Evolutionary conservation across 2,329 filamentous ascomycete species (phyloP).

Genomic region (Botrytis porri): DNA sequence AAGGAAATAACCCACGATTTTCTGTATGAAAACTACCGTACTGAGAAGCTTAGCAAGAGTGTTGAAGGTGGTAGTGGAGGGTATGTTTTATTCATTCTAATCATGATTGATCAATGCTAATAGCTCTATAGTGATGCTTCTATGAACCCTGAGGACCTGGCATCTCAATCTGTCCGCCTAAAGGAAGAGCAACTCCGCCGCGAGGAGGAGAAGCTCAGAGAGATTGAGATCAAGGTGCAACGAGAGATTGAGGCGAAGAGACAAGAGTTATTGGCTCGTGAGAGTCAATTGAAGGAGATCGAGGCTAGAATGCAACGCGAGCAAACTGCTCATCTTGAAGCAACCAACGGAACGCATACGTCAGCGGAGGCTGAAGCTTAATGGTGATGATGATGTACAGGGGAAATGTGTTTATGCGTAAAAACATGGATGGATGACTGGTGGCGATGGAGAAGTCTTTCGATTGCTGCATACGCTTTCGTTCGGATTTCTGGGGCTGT

Average conservation of each 20-base stretch:
- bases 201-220: conserved; percentile 98
- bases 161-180: conserved; percentile 93
- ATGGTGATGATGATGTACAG: conserved; percentile 22
- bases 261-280: conserved; percentile 93
- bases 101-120: conserved; percentile 38
- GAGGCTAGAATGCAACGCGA: conserved; percentile 96
- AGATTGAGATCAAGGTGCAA: conserved; percentile 99
- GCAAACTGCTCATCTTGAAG: conserved; percentile 52
- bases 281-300: conserved; percentile 98
- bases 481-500: conserved; percentile 31
- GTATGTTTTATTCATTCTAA: conserved; percentile 56
- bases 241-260: conserved; percentile 99
- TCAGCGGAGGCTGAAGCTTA: conserved; percentile 31
- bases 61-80: conserved; percentile 85
- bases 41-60: conserved; percentile 99
- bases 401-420: conserved; percentile 21
- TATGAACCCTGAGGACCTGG: conserved; percentile 97
- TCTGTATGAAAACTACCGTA: conserved; percentile 99
- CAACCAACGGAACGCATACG: conserved; percentile 34
- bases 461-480: conserved; percentile 28
- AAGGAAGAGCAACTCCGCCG: conserved; percentile 99
- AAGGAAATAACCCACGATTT: conserved; percentile 99
- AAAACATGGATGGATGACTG: conserved; percentile 24
- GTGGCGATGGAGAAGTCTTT: conserved; percentile 24
- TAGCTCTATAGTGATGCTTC: conserved; percentile 63